Evolutionary conservation across 176 grass and related monocot genomes (phyloP), one percentile per base, ranked within the genome.

Genomic region (Phragmites australis): DNA sequence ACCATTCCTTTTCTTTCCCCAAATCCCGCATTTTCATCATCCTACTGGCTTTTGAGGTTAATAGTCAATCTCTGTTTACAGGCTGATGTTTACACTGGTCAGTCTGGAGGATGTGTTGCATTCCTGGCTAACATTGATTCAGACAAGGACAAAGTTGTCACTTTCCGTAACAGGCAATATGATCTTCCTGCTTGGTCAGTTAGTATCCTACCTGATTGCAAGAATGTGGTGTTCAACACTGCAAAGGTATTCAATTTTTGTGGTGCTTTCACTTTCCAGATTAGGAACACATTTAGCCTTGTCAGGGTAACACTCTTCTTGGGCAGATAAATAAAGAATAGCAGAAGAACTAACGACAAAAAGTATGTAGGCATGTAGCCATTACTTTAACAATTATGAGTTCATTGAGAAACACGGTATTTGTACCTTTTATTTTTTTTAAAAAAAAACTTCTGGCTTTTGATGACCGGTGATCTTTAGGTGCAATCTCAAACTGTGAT

Each of bases 201-300:
- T 72, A 99, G 96, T 50, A 95, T 99, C 60, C 90, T 99, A 44
- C 96, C 96, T 57, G 92, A 99, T 78, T 99, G 96, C 92, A 93
- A 91, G 81, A 99, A 86, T 86, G 92, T 95, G 16, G 88, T 83
- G 71, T 99, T 99, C 78, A 99, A 99, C 74, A 94, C 88, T 78
- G 96, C 96, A 62, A 93, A 89, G 92, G 96, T 98, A 86, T 77
- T 55, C 3, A 0, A 26, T 65, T 44, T 74, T 87, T 58, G 47
- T 37, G 27, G 37, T 79, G 15, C 22, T 62, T 80, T 54, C 1
- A 32, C 3, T 66, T 73, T 47, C 57, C 16, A 78, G 45, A 48
- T 41, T 49, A 66, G 47, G 27, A 83, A 78, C 21, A 65, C 9
- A 72, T 47, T 48, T 21, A 65, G 12, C 27, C 8, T 55, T 81